Base-by-base conservation (phyloP, 352 stramenopile species). In the Saprolegnia diclina region DNA sequence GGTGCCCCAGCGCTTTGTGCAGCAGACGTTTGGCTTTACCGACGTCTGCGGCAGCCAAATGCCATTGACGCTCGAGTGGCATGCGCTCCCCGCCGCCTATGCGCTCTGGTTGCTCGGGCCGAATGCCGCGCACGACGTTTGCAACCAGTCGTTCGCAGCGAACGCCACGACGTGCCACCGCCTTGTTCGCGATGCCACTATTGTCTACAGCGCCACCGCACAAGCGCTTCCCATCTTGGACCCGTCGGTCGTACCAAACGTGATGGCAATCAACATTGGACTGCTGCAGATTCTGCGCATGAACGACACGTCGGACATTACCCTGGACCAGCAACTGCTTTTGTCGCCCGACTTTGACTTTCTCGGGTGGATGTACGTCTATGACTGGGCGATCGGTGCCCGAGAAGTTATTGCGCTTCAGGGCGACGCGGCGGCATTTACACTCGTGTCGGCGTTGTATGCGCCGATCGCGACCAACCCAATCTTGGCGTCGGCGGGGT, bases 1-100 rank as follows among this genome's bases (percentile, higher is more conserved):
- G 7, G 13, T 7, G 7, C 52, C 52, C 7, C 32, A 13, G 9
- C 16, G 7, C 7, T 57, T 16, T 57, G 52, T 57, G 16, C 22
- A 38, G 32, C 52, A 57, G 52, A 57, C 52, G 7, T 57, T 57
- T 16, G 16, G 52, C 52, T 57, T 57, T 16, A 38, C 7, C 16
- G 52, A 57, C 32, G 32, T 29, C 52, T 57, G 52, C 32, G 16
- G 22, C 14, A 38, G 22, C 7, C 7, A 38, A 57, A 16, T 16
- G 13, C 52, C 52, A 7, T 16, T 57, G 7, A 57, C 52, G 7
- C 9, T 38, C 52, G 22, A 38, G 7, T 57, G 52, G 52, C 7
- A 14, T 7, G 22, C 9, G 7, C 22, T 57, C 14, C 9, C 7
- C 32, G 32, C 7, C 32, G 7, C 16, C 7, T 57, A 16, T 57